Evolutionary conservation across 176 grass and related monocot genomes (phyloP).

Genomic region (Stipa capillata): DNA sequence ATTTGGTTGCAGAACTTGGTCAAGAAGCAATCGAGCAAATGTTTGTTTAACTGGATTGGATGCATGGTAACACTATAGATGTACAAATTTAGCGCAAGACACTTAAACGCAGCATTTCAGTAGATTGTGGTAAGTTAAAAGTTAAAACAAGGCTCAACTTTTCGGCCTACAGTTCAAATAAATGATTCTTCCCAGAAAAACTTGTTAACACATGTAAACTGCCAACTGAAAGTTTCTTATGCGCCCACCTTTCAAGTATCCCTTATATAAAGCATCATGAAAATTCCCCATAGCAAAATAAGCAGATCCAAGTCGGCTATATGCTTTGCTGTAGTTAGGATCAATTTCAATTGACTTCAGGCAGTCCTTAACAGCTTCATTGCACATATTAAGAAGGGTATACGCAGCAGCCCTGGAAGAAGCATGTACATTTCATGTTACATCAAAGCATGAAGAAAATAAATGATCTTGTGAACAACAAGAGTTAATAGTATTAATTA

Average conservation of each 20-base stretch:
- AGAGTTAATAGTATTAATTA: not conserved
- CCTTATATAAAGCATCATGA: conserved; percentile 28
- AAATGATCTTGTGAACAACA: not conserved
- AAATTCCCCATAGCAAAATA: conserved; percentile 21
- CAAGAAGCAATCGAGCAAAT: not conserved
- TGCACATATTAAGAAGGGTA: conserved; percentile 40
- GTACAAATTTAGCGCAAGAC: not conserved
- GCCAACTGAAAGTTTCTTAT: not conserved
- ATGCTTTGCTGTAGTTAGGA: conserved; percentile 48
- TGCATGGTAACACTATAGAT: not conserved
- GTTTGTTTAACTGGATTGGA: not conserved
- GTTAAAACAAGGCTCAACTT: not conserved
- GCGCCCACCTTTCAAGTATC: conserved; percentile 41
- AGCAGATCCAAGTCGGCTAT: conserved; percentile 29
- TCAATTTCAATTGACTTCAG: conserved; percentile 75
- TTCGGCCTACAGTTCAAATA: too few relatives aligned
- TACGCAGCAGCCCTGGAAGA: conserved; percentile 83
- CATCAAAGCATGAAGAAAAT: not conserved
- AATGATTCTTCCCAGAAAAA: not conserved
- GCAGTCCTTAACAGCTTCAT: conserved; percentile 44
- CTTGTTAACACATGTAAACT: not conserved
- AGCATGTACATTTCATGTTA: conserved; percentile 17
- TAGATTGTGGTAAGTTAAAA: not conserved
- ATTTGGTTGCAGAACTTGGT: not conserved
- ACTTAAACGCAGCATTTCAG: not conserved